Base-by-base conservation (phyloP, 2,329 filamentous ascomycete species). In the Colletotrichum gigasporum region DNA sequence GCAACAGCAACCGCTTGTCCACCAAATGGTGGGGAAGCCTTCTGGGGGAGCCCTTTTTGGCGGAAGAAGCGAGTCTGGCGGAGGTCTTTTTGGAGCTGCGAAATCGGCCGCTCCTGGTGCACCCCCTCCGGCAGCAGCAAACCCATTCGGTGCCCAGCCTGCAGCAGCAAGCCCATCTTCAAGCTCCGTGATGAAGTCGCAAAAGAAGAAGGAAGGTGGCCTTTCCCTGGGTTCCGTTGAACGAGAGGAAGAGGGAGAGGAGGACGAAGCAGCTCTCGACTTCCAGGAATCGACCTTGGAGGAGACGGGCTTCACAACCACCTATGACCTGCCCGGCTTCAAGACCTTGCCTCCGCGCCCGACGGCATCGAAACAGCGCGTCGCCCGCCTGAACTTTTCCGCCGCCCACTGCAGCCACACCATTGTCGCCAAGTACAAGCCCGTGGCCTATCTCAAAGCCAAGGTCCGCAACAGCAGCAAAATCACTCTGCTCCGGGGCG, bases 351-450 rank as follows among this genome's bases (percentile, higher is more conserved):
- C 77, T 0, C 85, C 87, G 1, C 82, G 80, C 14, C 76, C 79
- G 28, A 82, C 80, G 0, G 76, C 80, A 1, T 83, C 81, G 16
- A 87, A 87, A 73, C 87, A 90, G 72, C 86, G 87, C 35, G 85
- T 90, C 47, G 83, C 85, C 1, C 82, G 85, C 48, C 74, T 90
- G 47, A 71, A 76, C 9, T 84, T 89, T 64, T 72, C 78, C 22
- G 77, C 79, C 58, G 78, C 89, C 28, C 67, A 74, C 32, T 88
- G 90, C 73, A 82, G 80, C 44, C 84, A 88, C 73, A 85, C 86
- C 50, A 73, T 88, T 32, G 82, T 90, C 3, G 83, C 87, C 57
- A 90, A 90, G 74, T 84, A 88, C 68, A 84, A 85, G 61, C 80
- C 85, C 2, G 83, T 79, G 3, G 88, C 87, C 1, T 89, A 87